phyloP scores from a whole-genome alignment of 2,329 filamentous ascomycete genomes.

The Alternaria brassicicola region DNA sequence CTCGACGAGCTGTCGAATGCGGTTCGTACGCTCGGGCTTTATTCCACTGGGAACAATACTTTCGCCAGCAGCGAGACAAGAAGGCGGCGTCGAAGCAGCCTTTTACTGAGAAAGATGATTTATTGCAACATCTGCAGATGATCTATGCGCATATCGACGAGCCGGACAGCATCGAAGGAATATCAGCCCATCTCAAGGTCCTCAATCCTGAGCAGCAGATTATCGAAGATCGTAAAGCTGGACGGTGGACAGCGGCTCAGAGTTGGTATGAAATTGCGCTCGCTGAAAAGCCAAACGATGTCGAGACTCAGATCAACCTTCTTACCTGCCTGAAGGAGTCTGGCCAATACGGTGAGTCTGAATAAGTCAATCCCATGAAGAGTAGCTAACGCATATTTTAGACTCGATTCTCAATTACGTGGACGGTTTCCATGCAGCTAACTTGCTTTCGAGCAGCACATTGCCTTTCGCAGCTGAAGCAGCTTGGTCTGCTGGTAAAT shows the following conservation, averaged over 20 bases:
- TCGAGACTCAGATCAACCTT: slow-evolving; percentile 80
- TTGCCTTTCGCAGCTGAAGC: slow-evolving; percentile 89
- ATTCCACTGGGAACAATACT: slow-evolving; percentile 94
- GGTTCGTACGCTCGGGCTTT: slow-evolving; percentile 90
- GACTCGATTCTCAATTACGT: slow-evolving; percentile 87
- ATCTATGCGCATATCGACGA: slow-evolving; percentile 99
- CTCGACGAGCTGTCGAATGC: slow-evolving; percentile 87
- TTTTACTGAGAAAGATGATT: slow-evolving; percentile 61
- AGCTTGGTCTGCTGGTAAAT: slow-evolving; percentile 86
- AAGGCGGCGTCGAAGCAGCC: slow-evolving; percentile 57
- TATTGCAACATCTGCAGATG: slow-evolving; percentile 81
- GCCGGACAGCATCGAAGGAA: slow-evolving; percentile 93
- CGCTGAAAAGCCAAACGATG: slow-evolving; percentile 75
- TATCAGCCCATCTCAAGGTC: slow-evolving; percentile 83
- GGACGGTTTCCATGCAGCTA: slow-evolving; percentile 68
- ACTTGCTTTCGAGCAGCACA: slow-evolving; percentile 54
- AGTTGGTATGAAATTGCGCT: slow-evolving; percentile 97
- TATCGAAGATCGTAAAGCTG: slow-evolving; percentile 88
- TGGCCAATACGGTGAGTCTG: slow-evolving; percentile 79
- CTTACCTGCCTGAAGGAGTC: slow-evolving; percentile 90
- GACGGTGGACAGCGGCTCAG: slow-evolving; percentile 91
- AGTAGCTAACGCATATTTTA: slow-evolving; percentile 47
- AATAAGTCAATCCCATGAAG: not conserved
- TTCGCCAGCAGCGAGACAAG: slow-evolving; percentile 61
- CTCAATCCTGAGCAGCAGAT: slow-evolving; percentile 94